These are phyloP conservation scores for Rhodosporidiobolus odoratus DNA, from an alignment of 768 basidiomycete genomes.

Conservation along the genomic window DNA sequence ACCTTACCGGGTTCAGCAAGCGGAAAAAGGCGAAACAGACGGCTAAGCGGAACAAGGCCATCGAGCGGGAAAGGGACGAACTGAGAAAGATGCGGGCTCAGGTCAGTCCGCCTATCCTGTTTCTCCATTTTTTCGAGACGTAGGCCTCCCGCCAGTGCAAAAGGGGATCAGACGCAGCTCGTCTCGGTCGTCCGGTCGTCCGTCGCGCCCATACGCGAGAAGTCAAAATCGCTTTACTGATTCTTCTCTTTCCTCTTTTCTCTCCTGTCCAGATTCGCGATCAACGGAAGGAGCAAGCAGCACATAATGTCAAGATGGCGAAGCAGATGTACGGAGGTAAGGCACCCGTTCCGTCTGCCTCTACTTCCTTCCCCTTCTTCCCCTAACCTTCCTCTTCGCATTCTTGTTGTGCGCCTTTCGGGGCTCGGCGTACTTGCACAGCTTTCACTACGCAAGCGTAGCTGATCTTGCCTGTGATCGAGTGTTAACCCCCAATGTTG, in stretches of 20 bases:
- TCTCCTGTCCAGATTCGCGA: slow-evolving; percentile 19
- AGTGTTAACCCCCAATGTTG: too few relatives aligned
- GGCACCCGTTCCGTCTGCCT: background rate
- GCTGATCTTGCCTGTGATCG: too few relatives aligned
- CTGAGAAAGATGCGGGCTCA: slow-evolving; percentile 12
- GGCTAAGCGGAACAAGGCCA: slow-evolving; percentile 24
- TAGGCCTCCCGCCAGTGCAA: background rate
- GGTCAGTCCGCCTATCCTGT: background rate
- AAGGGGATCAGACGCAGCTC: too few relatives aligned
- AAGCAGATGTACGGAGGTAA: slow-evolving; percentile 31
- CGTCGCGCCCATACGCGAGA: too few relatives aligned
- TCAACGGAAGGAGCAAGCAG: slow-evolving; percentile 32
- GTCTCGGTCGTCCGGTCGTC: too few relatives aligned
- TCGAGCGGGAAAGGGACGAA: slow-evolving; percentile 33
- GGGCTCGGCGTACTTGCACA: background rate
- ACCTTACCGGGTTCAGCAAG: slow-evolving; percentile 35
- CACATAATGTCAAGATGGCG: slow-evolving; percentile 28
- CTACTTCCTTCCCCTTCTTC: background rate
- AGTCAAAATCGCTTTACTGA: background rate
- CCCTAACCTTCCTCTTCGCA: background rate
- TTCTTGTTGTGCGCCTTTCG: background rate
- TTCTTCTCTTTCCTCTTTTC: too few relatives aligned
- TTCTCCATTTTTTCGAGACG: background rate
- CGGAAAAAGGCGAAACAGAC: slow-evolving; percentile 36
- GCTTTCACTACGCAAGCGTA: too few relatives aligned